phyloP scores from a whole-genome alignment of 192 early-diverging fungal species.

The Rhizophagus prolifer region DNA sequence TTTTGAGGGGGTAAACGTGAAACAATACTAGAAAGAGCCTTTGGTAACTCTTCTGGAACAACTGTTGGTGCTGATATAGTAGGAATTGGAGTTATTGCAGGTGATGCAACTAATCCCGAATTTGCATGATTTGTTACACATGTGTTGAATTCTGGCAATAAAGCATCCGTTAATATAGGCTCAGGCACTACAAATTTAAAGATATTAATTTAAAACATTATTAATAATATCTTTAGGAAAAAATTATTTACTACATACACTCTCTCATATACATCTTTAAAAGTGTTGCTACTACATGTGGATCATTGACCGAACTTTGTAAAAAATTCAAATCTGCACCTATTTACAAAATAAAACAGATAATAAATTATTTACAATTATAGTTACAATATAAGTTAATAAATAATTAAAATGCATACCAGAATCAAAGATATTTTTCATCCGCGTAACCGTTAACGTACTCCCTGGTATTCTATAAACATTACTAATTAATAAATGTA shows the following conservation, averaged over 20 bases:
- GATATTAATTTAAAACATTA: background rate
- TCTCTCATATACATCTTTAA: constrained; percentile 62
- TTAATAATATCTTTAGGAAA: too few relatives aligned
- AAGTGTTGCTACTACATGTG: constrained; percentile 58
- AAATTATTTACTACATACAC: constrained; percentile 41
- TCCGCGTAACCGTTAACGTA: background rate
- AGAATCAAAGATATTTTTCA: constrained; percentile 11
- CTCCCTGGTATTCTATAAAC: constrained; percentile 14
- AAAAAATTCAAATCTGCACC: constrained; percentile 22
- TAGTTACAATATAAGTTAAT: background rate
- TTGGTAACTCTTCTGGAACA: constrained; percentile 9
- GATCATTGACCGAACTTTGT: constrained; percentile 38
- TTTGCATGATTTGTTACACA: constrained; percentile 12
- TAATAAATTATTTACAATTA: background rate
- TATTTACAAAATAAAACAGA: background rate
- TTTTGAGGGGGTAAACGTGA: constrained; percentile 48
- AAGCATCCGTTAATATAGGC: constrained; percentile 45
- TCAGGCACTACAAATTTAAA: constrained; percentile 42
- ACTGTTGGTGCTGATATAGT: constrained; percentile 33
- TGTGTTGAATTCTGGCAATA: constrained; percentile 47
- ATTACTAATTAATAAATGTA: background rate
- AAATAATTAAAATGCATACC: background rate
- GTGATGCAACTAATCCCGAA: background rate
- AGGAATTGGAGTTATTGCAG: constrained; percentile 34
- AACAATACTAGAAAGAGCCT: constrained; percentile 36